phyloP scores from a whole-genome alignment of 1,139 yeast species.

The Candida sp. region DNA sequence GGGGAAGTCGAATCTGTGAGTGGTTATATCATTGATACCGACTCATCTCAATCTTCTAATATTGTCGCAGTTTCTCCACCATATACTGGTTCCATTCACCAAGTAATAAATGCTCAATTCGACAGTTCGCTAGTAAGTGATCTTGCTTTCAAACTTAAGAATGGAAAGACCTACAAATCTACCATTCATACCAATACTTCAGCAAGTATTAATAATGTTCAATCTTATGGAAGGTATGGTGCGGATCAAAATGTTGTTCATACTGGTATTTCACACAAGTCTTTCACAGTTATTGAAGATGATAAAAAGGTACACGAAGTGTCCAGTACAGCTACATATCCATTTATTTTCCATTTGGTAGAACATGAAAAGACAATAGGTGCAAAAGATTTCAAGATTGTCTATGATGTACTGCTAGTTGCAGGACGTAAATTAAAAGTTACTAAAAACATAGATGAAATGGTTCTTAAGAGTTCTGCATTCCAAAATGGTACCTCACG shows the following conservation, averaged over 20 bases:
- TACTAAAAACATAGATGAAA: constrained; percentile 15
- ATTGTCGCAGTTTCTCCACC: constrained; percentile 25
- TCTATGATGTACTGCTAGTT: constrained; percentile 16
- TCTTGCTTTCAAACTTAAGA: constrained; percentile 28
- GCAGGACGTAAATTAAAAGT: constrained; percentile 12
- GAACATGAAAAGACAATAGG: constrained; percentile 7
- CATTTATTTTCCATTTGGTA: constrained; percentile 16
- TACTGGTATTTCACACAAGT: constrained; percentile 17
- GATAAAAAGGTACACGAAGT: constrained; percentile 6
- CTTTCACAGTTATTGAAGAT: constrained; percentile 14
- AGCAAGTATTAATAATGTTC: constrained; percentile 31
- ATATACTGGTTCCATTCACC: constrained; percentile 28
- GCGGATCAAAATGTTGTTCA: constrained; percentile 28
- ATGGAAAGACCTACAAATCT: constrained; percentile 29
- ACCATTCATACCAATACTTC: constrained; percentile 22
- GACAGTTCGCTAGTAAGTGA: constrained; percentile 24
- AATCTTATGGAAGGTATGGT: constrained; percentile 26
- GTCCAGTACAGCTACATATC: constrained; percentile 11
- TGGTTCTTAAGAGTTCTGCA: constrained; percentile 14
- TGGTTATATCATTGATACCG: constrained; percentile 34
- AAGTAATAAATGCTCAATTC: constrained; percentile 32
- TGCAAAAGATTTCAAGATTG: constrained; percentile 13
- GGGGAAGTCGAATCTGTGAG: constrained; percentile 27
- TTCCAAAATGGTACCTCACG: constrained; percentile 46
- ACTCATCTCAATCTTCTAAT: constrained; percentile 14